Evolutionary conservation across 305 asterid genomes (phyloP), one percentile per base, ranked within the genome.

Genomic region (Solanum aculeatissimum): DNA sequence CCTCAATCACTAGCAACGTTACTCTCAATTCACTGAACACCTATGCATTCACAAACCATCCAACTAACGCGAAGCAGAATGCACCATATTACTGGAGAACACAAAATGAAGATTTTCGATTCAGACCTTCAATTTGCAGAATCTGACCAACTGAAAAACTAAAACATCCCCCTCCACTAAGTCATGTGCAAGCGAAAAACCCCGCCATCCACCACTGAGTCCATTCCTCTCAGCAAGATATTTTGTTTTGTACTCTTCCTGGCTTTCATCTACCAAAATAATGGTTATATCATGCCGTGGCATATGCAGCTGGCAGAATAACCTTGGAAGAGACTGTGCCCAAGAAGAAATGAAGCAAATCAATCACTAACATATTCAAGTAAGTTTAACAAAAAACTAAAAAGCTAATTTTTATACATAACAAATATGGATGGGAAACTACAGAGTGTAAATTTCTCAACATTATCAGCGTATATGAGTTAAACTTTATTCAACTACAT

Each of bases 161-260:
- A 89, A 83, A 29, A 83, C 91, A 58, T 91, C 93, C 38, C 92
- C 92, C 75, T 89, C 92, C 19, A 74, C 86, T 62, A 91, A 84
- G 62, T 83, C 84, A 68, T 87, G 94, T 8, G 92, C 88, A 80
- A 89, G 58, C 4, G 92, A 86, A 83, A 90, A 91, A 7, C 91
- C 89, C 58, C 85, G 68, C 94, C 94, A 91, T 62, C 94, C 94
- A 29, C 87, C 92, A 72, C 92, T 91, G 43, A 91, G 89, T 15
- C 92, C 92, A 54, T 83, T 88, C 84, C 89, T 86, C 43, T 85
- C 87, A 77, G 88, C 85, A 47, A 90, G 87, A 83, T 89, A 91
- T 55, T 85, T 90, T 9, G 91, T 90, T 74, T 79, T 47, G 85
- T 84, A 84, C 43, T 83, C 86, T 54, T 81, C 82, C 25, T 74